Conservation (phyloP, 768 basidiomycete species). For the Tulasnella sp. region DNA sequence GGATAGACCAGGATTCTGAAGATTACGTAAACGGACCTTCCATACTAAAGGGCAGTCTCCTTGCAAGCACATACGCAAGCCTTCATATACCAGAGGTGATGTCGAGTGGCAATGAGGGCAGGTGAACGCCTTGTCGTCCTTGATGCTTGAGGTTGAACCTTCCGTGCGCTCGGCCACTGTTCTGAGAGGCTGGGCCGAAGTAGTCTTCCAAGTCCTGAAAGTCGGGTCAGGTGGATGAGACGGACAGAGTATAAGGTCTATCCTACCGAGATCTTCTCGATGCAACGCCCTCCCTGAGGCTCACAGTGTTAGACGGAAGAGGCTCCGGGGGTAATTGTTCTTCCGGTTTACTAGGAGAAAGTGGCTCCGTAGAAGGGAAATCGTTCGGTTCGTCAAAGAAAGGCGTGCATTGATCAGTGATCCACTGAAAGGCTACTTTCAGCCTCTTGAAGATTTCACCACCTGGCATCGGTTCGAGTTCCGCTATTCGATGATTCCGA, state of each 20-base stretch:
- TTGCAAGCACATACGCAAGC: constrained; percentile 53
- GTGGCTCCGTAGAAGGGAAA: too few relatives aligned
- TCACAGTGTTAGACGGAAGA: not conserved
- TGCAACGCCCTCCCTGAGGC: not conserved
- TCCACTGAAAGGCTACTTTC: constrained; percentile 82
- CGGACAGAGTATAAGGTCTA: not conserved
- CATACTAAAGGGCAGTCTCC: constrained; percentile 22
- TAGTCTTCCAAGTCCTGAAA: not conserved
- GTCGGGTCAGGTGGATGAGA: not conserved
- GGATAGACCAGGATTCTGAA: constrained; percentile 30
- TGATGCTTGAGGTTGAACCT: not conserved
- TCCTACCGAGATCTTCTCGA: not conserved
- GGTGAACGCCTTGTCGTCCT: not conserved
- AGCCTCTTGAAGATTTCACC: constrained; percentile 40
- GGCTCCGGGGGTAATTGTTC: too few relatives aligned
- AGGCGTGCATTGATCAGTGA: constrained; percentile 50
- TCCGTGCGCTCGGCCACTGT: not conserved
- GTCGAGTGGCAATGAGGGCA: constrained; percentile 36
- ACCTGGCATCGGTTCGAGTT: not conserved
- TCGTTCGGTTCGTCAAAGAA: constrained; percentile 32
- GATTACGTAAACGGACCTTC: constrained; percentile 24
- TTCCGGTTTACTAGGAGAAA: too few relatives aligned
- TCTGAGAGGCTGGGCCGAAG: not conserved
- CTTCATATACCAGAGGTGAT: constrained; percentile 44
- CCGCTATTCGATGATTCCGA: not conserved